Evolutionary conservation across 2,329 filamentous ascomycete species (phyloP).

Genomic region (Exserohilum turcica): DNA sequence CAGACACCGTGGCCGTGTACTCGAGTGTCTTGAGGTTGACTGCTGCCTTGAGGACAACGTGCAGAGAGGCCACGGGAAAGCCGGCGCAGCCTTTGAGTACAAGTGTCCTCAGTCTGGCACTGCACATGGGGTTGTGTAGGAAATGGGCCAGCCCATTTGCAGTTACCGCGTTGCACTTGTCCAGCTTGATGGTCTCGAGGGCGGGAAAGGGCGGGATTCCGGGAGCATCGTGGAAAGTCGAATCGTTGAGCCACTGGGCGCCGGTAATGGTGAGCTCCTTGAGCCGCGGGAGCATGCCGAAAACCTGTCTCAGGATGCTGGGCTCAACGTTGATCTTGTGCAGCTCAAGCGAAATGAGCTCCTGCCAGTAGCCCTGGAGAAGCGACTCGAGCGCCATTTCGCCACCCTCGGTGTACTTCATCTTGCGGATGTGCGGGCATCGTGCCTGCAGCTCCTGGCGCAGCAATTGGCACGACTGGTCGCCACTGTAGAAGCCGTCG

Average conservation of each 20-base stretch:
- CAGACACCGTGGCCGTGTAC: conserved; percentile 61
- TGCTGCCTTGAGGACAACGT: conserved; percentile 64
- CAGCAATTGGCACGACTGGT: conserved; percentile 73
- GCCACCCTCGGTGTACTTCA: conserved; percentile 79
- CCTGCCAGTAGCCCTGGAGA: conserved; percentile 68
- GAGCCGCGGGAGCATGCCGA: conserved; percentile 69
- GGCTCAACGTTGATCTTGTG: conserved; percentile 72
- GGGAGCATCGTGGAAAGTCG: conserved; percentile 70
- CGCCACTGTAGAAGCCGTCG: conserved; percentile 83
- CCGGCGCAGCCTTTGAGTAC: conserved; percentile 71
- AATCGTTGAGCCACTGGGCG: conserved; percentile 73
- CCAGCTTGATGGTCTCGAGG: conserved; percentile 73
- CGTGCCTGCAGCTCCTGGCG: conserved; percentile 83
- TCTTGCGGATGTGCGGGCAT: conserved; percentile 84
- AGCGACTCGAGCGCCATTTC: conserved; percentile 78
- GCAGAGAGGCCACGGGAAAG: conserved; percentile 66
- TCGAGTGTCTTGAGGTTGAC: conserved; percentile 63
- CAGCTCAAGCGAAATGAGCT: conserved; percentile 75
- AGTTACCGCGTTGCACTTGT: conserved; percentile 73
- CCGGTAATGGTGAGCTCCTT: conserved; percentile 76
- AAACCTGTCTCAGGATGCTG: conserved; percentile 69
- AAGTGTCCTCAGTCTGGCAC: conserved; percentile 67
- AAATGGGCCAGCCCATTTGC: conserved; percentile 71
- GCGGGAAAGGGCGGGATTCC: conserved; percentile 74
- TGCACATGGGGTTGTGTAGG: conserved; percentile 62